Evolutionary conservation across 176 grass and related monocot genomes (phyloP).

Genomic region (Eleusine indica): DNA sequence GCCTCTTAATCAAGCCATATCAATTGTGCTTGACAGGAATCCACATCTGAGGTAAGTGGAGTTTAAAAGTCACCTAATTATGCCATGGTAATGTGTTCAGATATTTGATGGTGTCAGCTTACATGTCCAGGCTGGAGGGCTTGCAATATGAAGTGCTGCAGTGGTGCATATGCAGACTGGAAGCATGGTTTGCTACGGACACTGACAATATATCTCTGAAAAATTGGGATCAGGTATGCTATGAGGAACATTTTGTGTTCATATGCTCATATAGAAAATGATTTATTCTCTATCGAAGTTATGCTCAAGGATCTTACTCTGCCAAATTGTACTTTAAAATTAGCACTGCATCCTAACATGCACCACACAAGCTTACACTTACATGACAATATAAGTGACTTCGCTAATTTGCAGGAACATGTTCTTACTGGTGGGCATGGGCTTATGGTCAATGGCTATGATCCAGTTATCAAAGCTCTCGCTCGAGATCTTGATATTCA

Average conservation of each 20-base stretch:
- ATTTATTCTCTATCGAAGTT: background rate
- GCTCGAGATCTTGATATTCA: conserved; percentile 80
- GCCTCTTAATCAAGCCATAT: conserved; percentile 85
- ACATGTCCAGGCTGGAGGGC: conserved; percentile 65
- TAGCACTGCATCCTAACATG: conserved; percentile 2
- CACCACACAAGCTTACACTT: background rate
- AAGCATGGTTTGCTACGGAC: conserved; percentile 97
- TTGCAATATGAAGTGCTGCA: conserved; percentile 89
- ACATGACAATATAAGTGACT: background rate
- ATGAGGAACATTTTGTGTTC: background rate
- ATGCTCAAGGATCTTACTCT: background rate
- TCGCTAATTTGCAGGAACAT: conserved; percentile 77
- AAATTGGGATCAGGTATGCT: conserved; percentile 95
- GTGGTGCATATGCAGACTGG: conserved; percentile 97
- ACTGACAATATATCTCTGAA: conserved; percentile 87
- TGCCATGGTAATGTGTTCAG: background rate
- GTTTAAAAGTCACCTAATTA: conserved; percentile 11
- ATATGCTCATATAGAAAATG: background rate
- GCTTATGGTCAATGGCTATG: conserved; percentile 96
- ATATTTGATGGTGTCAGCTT: conserved; percentile 30
- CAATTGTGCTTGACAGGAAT: conserved; percentile 84
- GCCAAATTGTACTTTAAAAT: background rate
- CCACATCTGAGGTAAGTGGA: conserved; percentile 71
- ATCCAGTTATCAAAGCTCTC: conserved; percentile 95
- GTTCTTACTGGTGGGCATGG: conserved; percentile 98